A percentile compares a stretch with the other conserved stretches of the same genome.
These are phyloP conservation scores for Trypanosoma brucei DNA, from an alignment of 208 protist species.

Conservation along the genomic window DNA sequence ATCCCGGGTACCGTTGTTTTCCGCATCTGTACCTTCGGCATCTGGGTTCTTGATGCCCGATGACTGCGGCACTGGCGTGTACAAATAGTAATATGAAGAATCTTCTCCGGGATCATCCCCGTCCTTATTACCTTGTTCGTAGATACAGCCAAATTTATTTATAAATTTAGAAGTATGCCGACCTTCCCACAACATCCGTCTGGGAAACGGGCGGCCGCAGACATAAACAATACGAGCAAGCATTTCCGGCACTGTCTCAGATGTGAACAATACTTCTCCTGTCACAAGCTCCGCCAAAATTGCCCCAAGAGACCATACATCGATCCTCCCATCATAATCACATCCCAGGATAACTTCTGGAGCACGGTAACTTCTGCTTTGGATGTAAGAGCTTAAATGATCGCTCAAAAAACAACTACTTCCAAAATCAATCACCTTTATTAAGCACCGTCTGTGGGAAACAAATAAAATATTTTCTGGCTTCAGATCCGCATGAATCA, in stretches of 20 bases:
- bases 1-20: slow-evolving; percentile 1
- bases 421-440: slow-evolving; percentile 97
- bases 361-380: slow-evolving; percentile 93
- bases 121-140: slow-evolving; percentile 61
- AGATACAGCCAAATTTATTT: slow-evolving; percentile 85
- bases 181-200: slow-evolving; percentile 85
- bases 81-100: slow-evolving; percentile 61
- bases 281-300: slow-evolving; percentile 93
- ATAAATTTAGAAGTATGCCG: slow-evolving; percentile 86
- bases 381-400: slow-evolving; percentile 93
- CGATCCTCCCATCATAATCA: slow-evolving; percentile 93
- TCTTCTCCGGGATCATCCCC: slow-evolving; percentile 28
- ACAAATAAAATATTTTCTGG: slow-evolving; percentile 96
- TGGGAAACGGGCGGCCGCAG: slow-evolving; percentile 80
- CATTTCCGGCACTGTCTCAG: slow-evolving; percentile 92
- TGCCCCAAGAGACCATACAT: slow-evolving; percentile 94
- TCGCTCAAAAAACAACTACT: slow-evolving; percentile 94
- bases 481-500: slow-evolving; percentile 96
- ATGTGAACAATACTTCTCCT: slow-evolving; percentile 93
- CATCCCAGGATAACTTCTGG: slow-evolving; percentile 91
- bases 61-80: slow-evolving; percentile 53
- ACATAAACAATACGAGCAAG: slow-evolving; percentile 89
- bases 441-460: slow-evolving; percentile 88
- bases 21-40: slow-evolving; percentile 16
- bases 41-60: slow-evolving; percentile 17